Evolutionary conservation across 139 green algal species (phyloP), one percentile per base, ranked within the genome.

Genomic region (Haematococcus sp.): DNA sequence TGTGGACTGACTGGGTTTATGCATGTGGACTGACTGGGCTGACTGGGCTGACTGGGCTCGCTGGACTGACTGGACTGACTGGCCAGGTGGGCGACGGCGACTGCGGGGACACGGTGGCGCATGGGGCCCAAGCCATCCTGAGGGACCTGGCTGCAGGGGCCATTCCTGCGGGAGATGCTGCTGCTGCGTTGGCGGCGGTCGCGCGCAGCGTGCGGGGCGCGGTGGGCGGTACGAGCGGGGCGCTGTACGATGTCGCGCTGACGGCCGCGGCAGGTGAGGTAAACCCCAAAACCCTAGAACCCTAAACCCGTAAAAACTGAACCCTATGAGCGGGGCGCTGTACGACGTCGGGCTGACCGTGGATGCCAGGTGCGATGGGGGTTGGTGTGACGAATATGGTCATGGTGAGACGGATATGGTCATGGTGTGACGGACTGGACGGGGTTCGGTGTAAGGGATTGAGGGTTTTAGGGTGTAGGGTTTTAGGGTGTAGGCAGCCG

Each of bases 1-100:
- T n/a, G n/a, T n/a, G n/a, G n/a, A n/a, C n/a, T n/a, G n/a, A n/a
- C n/a, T n/a, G n/a, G n/a, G n/a, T n/a, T n/a, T n/a, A n/a, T n/a
- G n/a, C n/a, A n/a, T n/a, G n/a, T n/a, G n/a, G n/a, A n/a, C n/a
- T n/a, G n/a, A n/a, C n/a, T n/a, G n/a, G n/a, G n/a, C n/a, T n/a
- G n/a, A n/a, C n/a, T n/a, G n/a, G n/a, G n/a, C n/a, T n/a, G n/a
- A n/a, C n/a, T 49, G 40, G 7, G 11, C 40, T 11, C 11, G 7
- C 40, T 49, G 40, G 11, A 19, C 40, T 49, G 40, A n/a, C 40
- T 49, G 40, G 40, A 19, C 40, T 11, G 7, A 49, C 11, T 7
- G 7, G 7, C 40, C 79, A 90, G 74, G 87, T 89, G 22, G 93
- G 93, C 7, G 93, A 97, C 75, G 93, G 93, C 32, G 92, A 97